Evolutionary conservation across 2,329 filamentous ascomycete genomes (phyloP).

Genomic region (Dryadomyces quercus-mongolicae): DNA sequence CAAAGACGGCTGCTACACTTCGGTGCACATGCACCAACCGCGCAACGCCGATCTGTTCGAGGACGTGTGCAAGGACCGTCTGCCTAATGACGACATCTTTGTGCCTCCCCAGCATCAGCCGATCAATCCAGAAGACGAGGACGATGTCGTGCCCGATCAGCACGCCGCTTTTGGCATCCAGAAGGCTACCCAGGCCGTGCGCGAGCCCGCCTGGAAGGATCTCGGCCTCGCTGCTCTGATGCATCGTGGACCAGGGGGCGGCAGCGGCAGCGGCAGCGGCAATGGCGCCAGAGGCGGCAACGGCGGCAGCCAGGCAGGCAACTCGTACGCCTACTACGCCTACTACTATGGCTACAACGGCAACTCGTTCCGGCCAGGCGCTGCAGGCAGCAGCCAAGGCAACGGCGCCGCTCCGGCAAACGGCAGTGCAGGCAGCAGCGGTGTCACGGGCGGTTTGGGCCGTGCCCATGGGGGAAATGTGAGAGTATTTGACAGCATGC

Average conservation of each 20-base stretch:
- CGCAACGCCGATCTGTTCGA: constrained; percentile 71
- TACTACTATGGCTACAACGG: constrained; percentile 14
- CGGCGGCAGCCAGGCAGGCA: constrained; percentile 15
- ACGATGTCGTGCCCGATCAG: constrained; percentile 79
- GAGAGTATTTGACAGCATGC: constrained; percentile 3
- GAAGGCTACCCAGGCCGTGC: constrained; percentile 59
- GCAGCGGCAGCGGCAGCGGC: constrained; percentile 9
- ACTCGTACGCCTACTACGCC: constrained; percentile 20
- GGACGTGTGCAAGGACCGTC: constrained; percentile 57
- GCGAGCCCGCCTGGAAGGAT: constrained; percentile 69
- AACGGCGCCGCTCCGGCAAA: background rate
- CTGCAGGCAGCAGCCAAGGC: constrained; percentile 1
- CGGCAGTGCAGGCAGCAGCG: background rate
- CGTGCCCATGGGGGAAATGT: constrained; percentile 2
- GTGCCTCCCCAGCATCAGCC: constrained; percentile 71
- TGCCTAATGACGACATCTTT: constrained; percentile 69
- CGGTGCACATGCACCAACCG: constrained; percentile 61
- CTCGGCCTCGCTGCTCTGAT: constrained; percentile 61
- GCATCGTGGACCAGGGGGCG: constrained; percentile 41
- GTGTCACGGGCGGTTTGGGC: background rate
- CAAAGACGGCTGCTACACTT: constrained; percentile 65
- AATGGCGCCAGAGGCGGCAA: constrained; percentile 1
- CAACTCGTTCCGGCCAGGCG: constrained; percentile 1
- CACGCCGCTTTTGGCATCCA: constrained; percentile 81
- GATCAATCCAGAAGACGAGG: constrained; percentile 77